phyloP scores from a whole-genome alignment of 1,284 basidiomycete genomes.

The Tremellales sp. region DNA sequence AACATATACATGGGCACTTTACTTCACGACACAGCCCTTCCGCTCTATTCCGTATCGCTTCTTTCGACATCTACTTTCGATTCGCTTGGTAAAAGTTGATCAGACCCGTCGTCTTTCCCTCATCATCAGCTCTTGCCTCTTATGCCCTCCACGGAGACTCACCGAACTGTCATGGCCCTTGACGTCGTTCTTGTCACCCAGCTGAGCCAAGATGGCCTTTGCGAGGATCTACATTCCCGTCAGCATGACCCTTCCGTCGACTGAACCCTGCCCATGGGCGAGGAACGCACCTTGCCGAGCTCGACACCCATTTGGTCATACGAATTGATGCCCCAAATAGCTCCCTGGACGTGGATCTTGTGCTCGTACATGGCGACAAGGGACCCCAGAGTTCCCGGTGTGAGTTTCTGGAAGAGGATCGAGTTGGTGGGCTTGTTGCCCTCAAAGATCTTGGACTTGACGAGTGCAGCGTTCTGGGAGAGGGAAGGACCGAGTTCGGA shows the following conservation, averaged over 20 bases:
- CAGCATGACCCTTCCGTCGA: too few relatives aligned
- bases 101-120: conserved; percentile 73
- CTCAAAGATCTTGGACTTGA: conserved; percentile 97
- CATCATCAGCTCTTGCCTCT: conserved; percentile 3
- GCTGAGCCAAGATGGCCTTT: conserved; percentile 88
- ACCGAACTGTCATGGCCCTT: conserved; percentile 88
- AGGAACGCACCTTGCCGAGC: conserved; percentile 72
- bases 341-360: conserved; percentile 98
- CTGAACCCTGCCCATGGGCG: not conserved
- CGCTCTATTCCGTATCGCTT: not conserved
- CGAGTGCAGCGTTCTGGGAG: conserved; percentile 70
- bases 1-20: not conserved
- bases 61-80: conserved; percentile 49
- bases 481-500: conserved; percentile 71
- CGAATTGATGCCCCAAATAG: conserved; percentile 97
- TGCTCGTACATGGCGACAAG: conserved; percentile 63
- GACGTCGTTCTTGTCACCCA: conserved; percentile 76
- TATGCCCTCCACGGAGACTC: conserved; percentile 38
- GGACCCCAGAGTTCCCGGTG: conserved; percentile 79
- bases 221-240: conserved; percentile 75
- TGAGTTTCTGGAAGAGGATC: conserved; percentile 89
- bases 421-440: conserved; percentile 97
- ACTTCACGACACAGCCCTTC: not conserved
- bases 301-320: conserved; percentile 79
- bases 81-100: conserved; percentile 91